A percentile compares a stretch with the other conserved stretches of the same genome.
Conservation (phyloP, 331 rosid species). For the Rhamnella rubrinervis region DNA sequence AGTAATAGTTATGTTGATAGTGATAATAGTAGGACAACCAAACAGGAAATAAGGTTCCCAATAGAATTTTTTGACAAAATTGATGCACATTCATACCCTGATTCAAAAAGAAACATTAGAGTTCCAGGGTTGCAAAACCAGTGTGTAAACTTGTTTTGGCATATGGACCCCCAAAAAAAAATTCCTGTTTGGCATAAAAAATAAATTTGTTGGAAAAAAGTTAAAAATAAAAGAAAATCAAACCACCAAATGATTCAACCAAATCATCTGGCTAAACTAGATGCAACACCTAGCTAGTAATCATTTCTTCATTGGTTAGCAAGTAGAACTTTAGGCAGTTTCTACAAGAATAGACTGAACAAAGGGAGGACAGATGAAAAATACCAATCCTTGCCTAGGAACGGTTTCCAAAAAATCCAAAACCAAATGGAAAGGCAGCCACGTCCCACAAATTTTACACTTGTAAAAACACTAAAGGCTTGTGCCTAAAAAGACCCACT, state of each 20-base stretch:
- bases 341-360: background rate
- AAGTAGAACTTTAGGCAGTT: background rate
- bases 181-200: background rate
- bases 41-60: background rate
- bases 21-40: background rate
- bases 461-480: conserved; percentile 17
- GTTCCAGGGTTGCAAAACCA: background rate
- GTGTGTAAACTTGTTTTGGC: background rate
- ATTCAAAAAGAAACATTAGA: conserved; percentile 2
- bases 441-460: conserved; percentile 21
- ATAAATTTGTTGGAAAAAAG: background rate
- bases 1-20: too few species aligned
- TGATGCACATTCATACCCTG: background rate
- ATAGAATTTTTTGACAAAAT: too few species aligned
- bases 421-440: conserved; percentile 9
- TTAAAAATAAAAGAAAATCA: background rate
- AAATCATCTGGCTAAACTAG: conserved; percentile 2
- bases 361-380: background rate
- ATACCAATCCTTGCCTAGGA: conserved; percentile 10
- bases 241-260: background rate
- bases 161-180: background rate
- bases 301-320: conserved; percentile 1
- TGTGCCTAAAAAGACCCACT: conserved; percentile 3
- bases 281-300: conserved; percentile 3
- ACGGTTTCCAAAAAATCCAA: conserved; percentile 6